Evolutionary conservation across 148 eudicot genomes (phyloP), one percentile per base, ranked within the genome.

Genomic region (Mesembryanthemum crystallinum): DNA sequence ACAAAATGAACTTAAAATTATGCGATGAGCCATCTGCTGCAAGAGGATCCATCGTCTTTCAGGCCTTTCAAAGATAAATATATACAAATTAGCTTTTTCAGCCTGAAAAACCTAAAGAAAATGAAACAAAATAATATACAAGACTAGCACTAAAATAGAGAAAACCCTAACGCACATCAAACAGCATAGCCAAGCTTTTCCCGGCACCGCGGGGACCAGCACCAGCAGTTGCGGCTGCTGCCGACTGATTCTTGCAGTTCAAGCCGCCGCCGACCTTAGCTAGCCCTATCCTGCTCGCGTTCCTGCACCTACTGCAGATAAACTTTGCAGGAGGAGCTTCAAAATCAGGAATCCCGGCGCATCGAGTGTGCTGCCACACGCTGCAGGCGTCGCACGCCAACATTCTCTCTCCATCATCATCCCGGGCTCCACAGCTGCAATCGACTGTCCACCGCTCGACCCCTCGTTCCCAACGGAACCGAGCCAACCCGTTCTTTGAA

Each of bases 401-500:
- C 98, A 94, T 94, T 45, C 98, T 84, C 87, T 94, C 98, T 0
- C 98, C 98, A 33, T 94, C 98, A 54, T 94, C 98, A 74, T 91
- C 98, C 73, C 76, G 85, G 23, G 98, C 97, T 15, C 97, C 98
- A 72, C 98, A 94, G 29, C 80, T 55, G 76, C 98, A 94, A 13
- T 94, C 95, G 33, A 94, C 94, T 0, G 89, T 90, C 98, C 98
- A 94, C n/a, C 87, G 76, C 86, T 94, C 97, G 0, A 86, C 13
- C 51, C 98, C 98, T 78, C 98, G 82, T 76, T 94, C 98, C 93
- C 83, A 85, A 60, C 90, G 79, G 51, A 84, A 93, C 69, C 85
- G 79, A 35, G 81, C 75, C 54, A 85, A 45, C 21, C 87, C 85
- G 5, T 82, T 90, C 82, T 87, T 91, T 30, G 86, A 77, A 5